phyloP scores from a whole-genome alignment of 331 rosid species.

The Stylosanthes scabra region DNA sequence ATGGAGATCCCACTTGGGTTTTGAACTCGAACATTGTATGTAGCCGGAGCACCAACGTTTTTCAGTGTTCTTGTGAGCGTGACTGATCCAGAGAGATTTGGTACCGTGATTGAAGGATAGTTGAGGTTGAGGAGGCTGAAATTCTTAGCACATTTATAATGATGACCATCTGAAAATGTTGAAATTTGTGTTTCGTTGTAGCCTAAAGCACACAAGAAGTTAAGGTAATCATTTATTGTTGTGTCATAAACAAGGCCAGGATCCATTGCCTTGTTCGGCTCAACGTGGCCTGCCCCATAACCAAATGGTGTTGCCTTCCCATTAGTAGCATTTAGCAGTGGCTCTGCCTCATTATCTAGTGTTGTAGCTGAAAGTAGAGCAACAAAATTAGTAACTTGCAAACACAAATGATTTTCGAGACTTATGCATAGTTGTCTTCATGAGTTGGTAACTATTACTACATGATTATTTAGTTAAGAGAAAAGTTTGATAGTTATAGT shows the following conservation, averaged over 20 bases:
- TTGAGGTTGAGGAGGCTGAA: constrained; percentile 63
- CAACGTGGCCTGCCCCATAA: constrained; percentile 86
- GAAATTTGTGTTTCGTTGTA: constrained; percentile 61
- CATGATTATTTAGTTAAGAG: no score
- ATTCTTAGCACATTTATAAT: constrained; percentile 49
- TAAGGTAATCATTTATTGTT: constrained; percentile 63
- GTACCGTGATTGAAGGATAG: constrained; percentile 86
- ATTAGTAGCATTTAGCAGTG: constrained; percentile 65
- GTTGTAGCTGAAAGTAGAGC: constrained; percentile 59
- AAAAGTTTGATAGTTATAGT: no score
- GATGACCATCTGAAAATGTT: constrained; percentile 44
- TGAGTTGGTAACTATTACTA: not conserved
- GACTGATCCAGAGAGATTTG: constrained; percentile 57
- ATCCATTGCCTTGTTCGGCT: constrained; percentile 80
- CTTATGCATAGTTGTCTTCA: not conserved
- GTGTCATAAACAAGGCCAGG: constrained; percentile 91
- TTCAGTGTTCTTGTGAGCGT: constrained; percentile 65
- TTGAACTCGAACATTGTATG: constrained; percentile 52
- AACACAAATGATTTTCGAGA: not conserved
- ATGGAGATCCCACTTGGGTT: constrained; percentile 60
- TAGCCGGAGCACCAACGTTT: constrained; percentile 78
- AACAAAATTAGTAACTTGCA: not conserved
- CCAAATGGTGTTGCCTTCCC: constrained; percentile 73
- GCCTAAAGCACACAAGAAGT: constrained; percentile 73
- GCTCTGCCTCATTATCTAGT: constrained; percentile 57